A percentile compares a stretch with the other conserved stretches of the same genome.
phyloP scores from a whole-genome alignment of 1,284 basidiomycete species.

The Cryptococcus amylolentus region DNA sequence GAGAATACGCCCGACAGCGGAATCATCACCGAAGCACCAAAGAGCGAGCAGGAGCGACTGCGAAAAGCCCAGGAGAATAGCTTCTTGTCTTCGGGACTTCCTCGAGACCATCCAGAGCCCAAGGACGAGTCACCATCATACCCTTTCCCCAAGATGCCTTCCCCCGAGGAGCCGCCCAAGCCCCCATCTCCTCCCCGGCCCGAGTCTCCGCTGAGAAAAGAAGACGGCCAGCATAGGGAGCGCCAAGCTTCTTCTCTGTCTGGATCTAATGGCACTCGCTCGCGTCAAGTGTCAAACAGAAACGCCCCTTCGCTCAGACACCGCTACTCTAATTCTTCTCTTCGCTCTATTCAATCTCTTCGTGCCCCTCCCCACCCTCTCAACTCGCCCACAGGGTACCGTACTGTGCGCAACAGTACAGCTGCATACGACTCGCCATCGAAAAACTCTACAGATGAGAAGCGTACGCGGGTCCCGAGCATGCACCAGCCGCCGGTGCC shows the following conservation, averaged over 20 bases:
- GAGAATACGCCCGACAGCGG: conserved; percentile 3
- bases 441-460: conserved; percentile 7
- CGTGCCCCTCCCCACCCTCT: conserved; percentile 47
- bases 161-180: not conserved
- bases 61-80: not conserved
- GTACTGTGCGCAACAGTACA: conserved; percentile 19
- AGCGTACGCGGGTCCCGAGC: conserved; percentile 25
- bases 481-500: conserved; percentile 45
- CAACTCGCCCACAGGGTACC: conserved; percentile 37
- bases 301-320: conserved; percentile 23
- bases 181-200: too few relatives aligned
- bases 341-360: conserved; percentile 40
- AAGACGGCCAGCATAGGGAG: not conserved
- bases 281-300: conserved; percentile 9
- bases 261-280: conserved; percentile 10
- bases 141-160: conserved; percentile 25
- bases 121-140: conserved; percentile 21
- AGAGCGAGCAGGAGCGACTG: not conserved
- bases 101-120: conserved; percentile 6
- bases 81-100: conserved; percentile 11
- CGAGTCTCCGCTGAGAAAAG: not conserved
- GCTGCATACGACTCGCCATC: conserved; percentile 23
- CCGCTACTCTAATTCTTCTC: conserved; percentile 33
- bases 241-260: not conserved
- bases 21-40: not conserved